These are phyloP conservation scores for Bacterosira constricta DNA, from an alignment of 108 stramenopile genomes.

Conservation along the genomic window DNA sequence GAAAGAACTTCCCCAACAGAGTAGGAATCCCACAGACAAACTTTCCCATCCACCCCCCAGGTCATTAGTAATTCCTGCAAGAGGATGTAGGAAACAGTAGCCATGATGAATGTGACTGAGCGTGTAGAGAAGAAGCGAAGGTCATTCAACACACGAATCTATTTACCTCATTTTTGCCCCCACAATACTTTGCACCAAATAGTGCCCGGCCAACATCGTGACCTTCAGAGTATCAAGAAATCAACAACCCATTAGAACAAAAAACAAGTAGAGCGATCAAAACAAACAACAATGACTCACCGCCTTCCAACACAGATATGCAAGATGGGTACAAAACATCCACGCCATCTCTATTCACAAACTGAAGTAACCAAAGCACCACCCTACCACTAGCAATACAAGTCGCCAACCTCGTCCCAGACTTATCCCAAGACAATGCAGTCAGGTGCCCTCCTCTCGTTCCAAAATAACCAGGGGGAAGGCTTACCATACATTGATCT, in stretches of 20 bases:
- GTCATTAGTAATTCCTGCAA: constrained; percentile 70
- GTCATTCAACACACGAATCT: neutral
- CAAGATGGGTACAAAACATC: constrained; percentile 52
- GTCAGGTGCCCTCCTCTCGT: constrained; percentile 65
- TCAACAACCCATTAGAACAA: neutral
- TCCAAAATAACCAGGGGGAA: constrained; percentile 38
- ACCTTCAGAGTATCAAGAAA: constrained; percentile 16
- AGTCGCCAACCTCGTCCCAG: constrained; percentile 70
- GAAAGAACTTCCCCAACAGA: constrained; percentile 59
- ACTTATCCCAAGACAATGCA: constrained; percentile 76
- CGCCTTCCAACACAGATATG: constrained; percentile 75
- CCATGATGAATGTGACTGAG: neutral
- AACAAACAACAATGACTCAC: constrained; percentile 9
- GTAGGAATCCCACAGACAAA: constrained; percentile 81
- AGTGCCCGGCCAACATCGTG: constrained; percentile 71
- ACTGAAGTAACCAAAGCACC: constrained; percentile 55
- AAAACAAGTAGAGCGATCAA: neutral
- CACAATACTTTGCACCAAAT: constrained; percentile 75
- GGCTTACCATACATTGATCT: constrained; percentile 34
- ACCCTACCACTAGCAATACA: constrained; percentile 83
- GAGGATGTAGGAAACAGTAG: neutral
- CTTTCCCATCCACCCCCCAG: constrained; percentile 85
- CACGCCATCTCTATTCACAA: constrained; percentile 24
- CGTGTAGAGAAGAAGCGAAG: neutral
- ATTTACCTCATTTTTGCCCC: constrained; percentile 52